Conservation (phyloP, 371 early-diverging fungal genomes). For the Mortierella sp. region DNA sequence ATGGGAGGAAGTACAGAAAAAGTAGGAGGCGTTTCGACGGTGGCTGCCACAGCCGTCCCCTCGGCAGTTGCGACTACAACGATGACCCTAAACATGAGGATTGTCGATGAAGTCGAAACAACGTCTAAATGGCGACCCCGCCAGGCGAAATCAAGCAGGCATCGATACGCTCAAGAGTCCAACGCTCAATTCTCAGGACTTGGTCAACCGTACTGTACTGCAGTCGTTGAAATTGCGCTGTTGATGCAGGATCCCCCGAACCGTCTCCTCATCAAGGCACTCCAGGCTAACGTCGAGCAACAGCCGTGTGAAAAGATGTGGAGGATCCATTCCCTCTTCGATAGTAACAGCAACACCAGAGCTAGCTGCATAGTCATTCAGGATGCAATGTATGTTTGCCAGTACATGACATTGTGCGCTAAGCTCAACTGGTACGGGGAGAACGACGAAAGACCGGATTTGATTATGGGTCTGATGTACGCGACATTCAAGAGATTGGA, state of each 20-base stretch:
- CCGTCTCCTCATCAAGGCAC: conserved; percentile 18
- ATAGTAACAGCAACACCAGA: neutral
- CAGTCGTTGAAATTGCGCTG: conserved; percentile 21
- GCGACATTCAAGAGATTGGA: neutral
- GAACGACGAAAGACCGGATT: conserved; percentile 19
- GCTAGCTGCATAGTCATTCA: neutral
- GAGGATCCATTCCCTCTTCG: neutral
- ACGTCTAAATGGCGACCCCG: conserved; percentile 24
- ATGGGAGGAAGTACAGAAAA: too few species aligned
- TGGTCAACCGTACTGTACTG: conserved; percentile 7
- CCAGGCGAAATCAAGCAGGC: conserved; percentile 15
- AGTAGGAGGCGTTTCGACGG: too few species aligned
- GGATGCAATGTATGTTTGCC: conserved; percentile 24
- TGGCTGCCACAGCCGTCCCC: too few species aligned
- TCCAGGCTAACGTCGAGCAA: conserved; percentile 16
- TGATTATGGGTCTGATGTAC: conserved; percentile 27
- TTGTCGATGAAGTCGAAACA: conserved; percentile 23
- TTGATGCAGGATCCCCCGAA: conserved; percentile 24
- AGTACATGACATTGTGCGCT: conserved; percentile 28
- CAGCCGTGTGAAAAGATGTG: conserved; percentile 24
- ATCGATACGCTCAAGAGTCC: conserved; percentile 15
- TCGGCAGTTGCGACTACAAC: too few species aligned
- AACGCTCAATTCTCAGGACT: conserved; percentile 21
- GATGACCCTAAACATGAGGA: neutral
- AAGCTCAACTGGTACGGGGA: conserved; percentile 24